These are phyloP conservation scores for Verticillium tricorpus DNA, from an alignment of 2,329 filamentous ascomycete species.

Conservation along the genomic window DNA sequence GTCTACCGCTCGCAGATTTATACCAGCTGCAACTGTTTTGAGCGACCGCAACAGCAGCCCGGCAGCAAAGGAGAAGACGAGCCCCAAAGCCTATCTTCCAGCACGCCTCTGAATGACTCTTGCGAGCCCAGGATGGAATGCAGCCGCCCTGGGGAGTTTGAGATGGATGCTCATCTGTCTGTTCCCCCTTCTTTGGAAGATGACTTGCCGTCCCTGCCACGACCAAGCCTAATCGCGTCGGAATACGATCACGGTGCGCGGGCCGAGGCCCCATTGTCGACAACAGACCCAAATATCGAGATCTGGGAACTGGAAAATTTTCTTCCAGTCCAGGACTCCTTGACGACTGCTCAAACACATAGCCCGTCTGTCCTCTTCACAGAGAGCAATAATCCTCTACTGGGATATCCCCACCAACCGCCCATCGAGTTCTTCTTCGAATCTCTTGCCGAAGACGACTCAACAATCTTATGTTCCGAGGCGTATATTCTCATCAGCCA, in stretches of 20 bases:
- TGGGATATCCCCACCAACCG: not conserved
- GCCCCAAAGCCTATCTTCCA: not conserved
- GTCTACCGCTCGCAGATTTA: not conserved
- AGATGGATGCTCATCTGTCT: too few relatives aligned
- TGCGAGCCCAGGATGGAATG: too few relatives aligned
- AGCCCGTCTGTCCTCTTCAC: not conserved
- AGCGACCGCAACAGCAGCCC: not conserved
- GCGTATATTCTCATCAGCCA: constrained; percentile 26
- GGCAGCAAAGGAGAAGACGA: not conserved
- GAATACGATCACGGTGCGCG: not conserved
- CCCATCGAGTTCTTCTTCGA: not conserved
- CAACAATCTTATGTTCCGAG: constrained; percentile 25
- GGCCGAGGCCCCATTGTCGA: not conserved
- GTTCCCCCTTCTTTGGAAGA: too few relatives aligned
- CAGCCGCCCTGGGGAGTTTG: too few relatives aligned
- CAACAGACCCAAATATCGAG: not conserved
- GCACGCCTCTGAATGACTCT: too few relatives aligned
- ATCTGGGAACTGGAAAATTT: not conserved
- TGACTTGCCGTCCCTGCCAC: too few relatives aligned
- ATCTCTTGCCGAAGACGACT: constrained; percentile 11
- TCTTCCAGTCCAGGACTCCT: not conserved
- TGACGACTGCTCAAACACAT: not conserved
- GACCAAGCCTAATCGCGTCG: too few relatives aligned
- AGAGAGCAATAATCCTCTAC: not conserved
- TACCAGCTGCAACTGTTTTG: not conserved